These are phyloP conservation scores for Ophiocordyceps sinensis DNA, from an alignment of 2,329 filamentous ascomycete species.

Conservation along the genomic window DNA sequence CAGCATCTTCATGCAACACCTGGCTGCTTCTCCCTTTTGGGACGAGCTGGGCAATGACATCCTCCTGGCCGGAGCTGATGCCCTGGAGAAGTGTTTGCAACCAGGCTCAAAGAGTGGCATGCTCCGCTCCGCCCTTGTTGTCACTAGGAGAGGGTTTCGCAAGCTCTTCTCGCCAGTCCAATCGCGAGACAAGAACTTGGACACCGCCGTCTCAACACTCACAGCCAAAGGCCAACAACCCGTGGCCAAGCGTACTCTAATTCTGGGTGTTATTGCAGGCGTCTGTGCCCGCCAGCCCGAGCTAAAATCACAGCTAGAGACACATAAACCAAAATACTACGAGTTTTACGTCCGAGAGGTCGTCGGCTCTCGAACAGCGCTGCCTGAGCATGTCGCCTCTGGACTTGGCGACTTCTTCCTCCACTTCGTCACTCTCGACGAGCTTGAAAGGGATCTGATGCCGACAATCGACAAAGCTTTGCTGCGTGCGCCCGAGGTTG, in stretches of 20 bases:
- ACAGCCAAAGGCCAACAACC: conserved; percentile 52
- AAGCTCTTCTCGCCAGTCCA: conserved; percentile 49
- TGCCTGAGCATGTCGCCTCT: conserved; percentile 58
- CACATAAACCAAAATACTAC: conserved; percentile 57
- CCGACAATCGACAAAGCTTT: conserved; percentile 80
- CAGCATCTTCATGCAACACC: conserved; percentile 59
- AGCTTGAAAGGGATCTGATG: conserved; percentile 61
- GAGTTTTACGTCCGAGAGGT: conserved; percentile 78
- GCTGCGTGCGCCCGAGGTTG: conserved; percentile 77
- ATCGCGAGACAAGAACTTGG: conserved; percentile 43
- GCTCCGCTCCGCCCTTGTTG: conserved; percentile 57
- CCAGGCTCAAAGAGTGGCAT: conserved; percentile 49
- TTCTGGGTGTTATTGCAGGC: conserved; percentile 77
- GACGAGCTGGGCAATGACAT: conserved; percentile 50
- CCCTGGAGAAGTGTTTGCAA: conserved; percentile 64
- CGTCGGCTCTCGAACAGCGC: conserved; percentile 57
- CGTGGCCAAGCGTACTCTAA: conserved; percentile 54
- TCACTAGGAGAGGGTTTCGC: conserved; percentile 68
- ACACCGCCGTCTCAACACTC: conserved; percentile 49
- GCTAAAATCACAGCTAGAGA: conserved; percentile 46
- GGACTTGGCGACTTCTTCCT: conserved; percentile 73
- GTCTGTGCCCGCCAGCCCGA: conserved; percentile 61
- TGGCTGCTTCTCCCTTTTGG: conserved; percentile 49
- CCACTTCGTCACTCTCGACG: conserved; percentile 57
- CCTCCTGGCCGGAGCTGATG: conserved; percentile 53